Conservation (phyloP, 2,329 filamentous ascomycete species). For the Proliferodiscus dingleyae region DNA sequence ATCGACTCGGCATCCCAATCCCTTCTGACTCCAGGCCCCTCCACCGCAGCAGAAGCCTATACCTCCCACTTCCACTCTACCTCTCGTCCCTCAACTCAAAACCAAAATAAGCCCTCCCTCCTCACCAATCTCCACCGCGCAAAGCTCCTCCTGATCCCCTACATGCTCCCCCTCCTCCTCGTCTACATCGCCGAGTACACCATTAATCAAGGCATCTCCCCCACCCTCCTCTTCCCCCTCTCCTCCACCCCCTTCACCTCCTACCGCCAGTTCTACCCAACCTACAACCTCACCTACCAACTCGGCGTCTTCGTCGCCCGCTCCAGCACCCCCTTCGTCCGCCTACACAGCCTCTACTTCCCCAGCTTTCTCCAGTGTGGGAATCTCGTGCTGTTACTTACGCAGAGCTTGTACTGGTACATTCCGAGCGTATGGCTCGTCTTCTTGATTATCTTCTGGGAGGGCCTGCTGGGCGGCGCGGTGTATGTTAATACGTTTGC, state of each 20-base stretch:
- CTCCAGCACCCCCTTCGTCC: conserved; percentile 81
- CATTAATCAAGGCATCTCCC: conserved; percentile 91
- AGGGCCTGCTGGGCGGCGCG: conserved; percentile 81
- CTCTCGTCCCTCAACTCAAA: conserved; percentile 3
- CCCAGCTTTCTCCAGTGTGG: conserved; percentile 76
- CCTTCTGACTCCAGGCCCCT: conserved; percentile 42
- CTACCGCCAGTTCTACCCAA: conserved; percentile 86
- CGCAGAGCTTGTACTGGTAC: conserved; percentile 75
- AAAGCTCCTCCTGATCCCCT: conserved; percentile 64
- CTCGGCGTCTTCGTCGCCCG: conserved; percentile 91
- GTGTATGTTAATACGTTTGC: conserved; percentile 97
- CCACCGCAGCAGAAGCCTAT: conserved; percentile 38
- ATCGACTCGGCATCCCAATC: conserved; percentile 42
- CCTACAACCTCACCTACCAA: conserved; percentile 93
- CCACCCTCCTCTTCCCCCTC: conserved; percentile 84
- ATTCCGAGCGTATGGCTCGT: conserved; percentile 83
- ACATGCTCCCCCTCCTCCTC: conserved; percentile 85
- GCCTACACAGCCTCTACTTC: conserved; percentile 74
- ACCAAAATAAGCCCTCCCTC: conserved; percentile 29
- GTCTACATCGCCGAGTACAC: conserved; percentile 97
- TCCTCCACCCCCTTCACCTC: conserved; percentile 69
- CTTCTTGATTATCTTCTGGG: conserved; percentile 86
- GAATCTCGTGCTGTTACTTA: conserved; percentile 68
- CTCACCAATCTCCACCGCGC: conserved; percentile 59
- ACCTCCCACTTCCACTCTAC: conserved; percentile 26